Percentiles rank a stretch among this genome's conserved stretches.
phyloP scores from a whole-genome alignment of 192 early-diverging fungal genomes.

The Backusella circina region DNA sequence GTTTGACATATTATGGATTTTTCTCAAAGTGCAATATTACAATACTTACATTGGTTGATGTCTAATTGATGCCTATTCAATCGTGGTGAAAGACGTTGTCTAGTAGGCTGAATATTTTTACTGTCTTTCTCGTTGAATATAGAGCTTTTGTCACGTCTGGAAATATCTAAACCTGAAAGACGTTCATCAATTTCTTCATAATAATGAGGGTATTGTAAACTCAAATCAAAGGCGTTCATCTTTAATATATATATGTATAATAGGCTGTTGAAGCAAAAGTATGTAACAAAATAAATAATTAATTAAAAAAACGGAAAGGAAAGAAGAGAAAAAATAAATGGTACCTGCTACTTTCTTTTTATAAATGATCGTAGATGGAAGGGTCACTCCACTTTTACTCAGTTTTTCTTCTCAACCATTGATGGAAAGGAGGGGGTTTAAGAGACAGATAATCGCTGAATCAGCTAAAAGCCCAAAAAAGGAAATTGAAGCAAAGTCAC shows the following conservation, averaged over 20 bases:
- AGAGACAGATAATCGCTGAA: constrained; percentile 2
- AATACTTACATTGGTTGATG: not conserved
- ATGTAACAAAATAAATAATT: not conserved
- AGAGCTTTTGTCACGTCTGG: not conserved
- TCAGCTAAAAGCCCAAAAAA: not conserved
- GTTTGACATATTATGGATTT: not conserved
- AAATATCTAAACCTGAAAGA: not conserved
- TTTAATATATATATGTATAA: not conserved
- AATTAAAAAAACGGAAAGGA: not conserved
- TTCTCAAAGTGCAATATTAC: not conserved
- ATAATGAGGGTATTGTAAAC: not conserved
- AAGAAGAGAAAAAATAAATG: not conserved
- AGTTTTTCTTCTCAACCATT: not conserved
- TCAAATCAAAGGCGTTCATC: not conserved
- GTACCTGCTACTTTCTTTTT: not conserved
- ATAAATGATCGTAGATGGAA: not conserved
- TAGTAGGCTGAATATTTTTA: not conserved
- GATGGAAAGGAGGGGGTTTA: not conserved
- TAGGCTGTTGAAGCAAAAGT: not conserved
- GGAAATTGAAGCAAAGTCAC: not conserved
- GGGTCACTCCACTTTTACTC: not conserved
- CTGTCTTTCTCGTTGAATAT: not conserved
- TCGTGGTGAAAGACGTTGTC: not conserved
- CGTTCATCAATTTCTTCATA: constrained; percentile 7
- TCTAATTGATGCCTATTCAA: not conserved